These are phyloP conservation scores for Lecanicillium sp. DNA, from an alignment of 2,329 filamentous ascomycete genomes.

Conservation along the genomic window DNA sequence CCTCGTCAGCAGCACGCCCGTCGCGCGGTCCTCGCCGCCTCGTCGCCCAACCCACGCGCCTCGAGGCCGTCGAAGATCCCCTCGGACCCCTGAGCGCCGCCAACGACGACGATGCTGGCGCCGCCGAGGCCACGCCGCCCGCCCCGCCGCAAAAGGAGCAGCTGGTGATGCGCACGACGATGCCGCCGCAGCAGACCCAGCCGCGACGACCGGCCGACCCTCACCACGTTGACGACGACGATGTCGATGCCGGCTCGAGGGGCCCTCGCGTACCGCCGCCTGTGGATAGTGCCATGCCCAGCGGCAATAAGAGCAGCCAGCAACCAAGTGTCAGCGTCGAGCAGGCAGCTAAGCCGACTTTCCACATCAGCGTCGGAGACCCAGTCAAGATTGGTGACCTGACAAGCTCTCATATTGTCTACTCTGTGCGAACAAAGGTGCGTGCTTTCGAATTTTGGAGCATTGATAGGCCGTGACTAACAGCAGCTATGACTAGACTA, in stretches of 20 bases:
- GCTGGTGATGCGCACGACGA: constrained; percentile 53
- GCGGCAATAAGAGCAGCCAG: constrained; percentile 44
- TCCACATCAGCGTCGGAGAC: constrained; percentile 87
- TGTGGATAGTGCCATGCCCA: constrained; percentile 52
- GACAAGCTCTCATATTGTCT: constrained; percentile 96
- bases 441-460: not conserved
- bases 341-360: constrained; percentile 86
- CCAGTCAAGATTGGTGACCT: constrained; percentile 96
- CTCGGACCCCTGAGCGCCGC: constrained; percentile 70
- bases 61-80: constrained; percentile 71
- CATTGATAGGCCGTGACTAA: not conserved
- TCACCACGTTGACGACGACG: constrained; percentile 66
- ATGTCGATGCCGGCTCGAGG: constrained; percentile 44
- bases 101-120: constrained; percentile 39
- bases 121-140: constrained; percentile 50
- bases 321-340: constrained; percentile 84
- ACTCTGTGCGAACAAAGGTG: constrained; percentile 90
- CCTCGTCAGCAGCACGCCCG: constrained; percentile 32
- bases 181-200: constrained; percentile 39
- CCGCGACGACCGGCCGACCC: constrained; percentile 45
- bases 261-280: constrained; percentile 61
- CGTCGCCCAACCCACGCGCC: constrained; percentile 68
- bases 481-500: constrained; percentile 54
- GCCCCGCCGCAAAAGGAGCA: constrained; percentile 64
- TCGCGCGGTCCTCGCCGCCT: constrained; percentile 54